A percentile compares a stretch with the other conserved stretches of the same genome.
phyloP scores from a whole-genome alignment of 2,329 filamentous ascomycete genomes.

The Talaromyces albobiverticillius region DNA sequence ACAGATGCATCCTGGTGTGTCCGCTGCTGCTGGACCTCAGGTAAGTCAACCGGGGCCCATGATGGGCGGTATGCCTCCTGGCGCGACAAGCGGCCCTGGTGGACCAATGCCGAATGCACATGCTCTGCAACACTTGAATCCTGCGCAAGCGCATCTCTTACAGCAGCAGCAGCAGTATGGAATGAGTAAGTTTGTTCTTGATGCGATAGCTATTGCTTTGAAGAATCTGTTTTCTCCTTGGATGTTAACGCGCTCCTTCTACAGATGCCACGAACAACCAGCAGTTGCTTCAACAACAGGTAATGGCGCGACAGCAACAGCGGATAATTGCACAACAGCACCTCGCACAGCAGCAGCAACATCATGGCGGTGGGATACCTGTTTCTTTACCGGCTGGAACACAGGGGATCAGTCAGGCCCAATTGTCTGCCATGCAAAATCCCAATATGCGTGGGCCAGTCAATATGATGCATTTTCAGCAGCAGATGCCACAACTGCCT shows the following conservation, averaged over 20 bases:
- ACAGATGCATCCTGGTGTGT: slow-evolving; percentile 61
- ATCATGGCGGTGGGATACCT: slow-evolving; percentile 29
- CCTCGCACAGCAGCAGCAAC: slow-evolving; percentile 19
- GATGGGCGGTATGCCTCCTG: slow-evolving; percentile 63
- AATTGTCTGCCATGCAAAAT: slow-evolving; percentile 44
- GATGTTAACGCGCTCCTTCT: background rate
- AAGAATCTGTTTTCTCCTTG: no score
- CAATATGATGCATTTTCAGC: slow-evolving; percentile 40
- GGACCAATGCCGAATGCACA: slow-evolving; percentile 55
- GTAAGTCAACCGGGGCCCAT: slow-evolving; percentile 62
- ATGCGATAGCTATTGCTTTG: no score
- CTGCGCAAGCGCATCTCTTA: slow-evolving; percentile 49
- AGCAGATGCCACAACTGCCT: slow-evolving; percentile 40
- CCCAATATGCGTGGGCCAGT: slow-evolving; percentile 36
- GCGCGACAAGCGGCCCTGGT: slow-evolving; percentile 50
- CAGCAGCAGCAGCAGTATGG: slow-evolving; percentile 47
- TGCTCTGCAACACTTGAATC: slow-evolving; percentile 59
- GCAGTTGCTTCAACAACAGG: slow-evolving; percentile 46
- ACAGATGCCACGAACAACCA: slow-evolving; percentile 39
- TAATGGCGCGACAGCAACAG: slow-evolving; percentile 22
- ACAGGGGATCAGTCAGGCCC: slow-evolving; percentile 38
- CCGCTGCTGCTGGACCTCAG: slow-evolving; percentile 57
- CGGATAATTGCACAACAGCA: slow-evolving; percentile 17
- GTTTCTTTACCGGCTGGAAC: slow-evolving; percentile 41
- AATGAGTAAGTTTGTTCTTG: slow-evolving; percentile 34